A percentile compares a stretch with the other conserved stretches of the same genome.
phyloP scores from a whole-genome alignment of 176 grass and related monocot genomes.

The Carex myosuroides region DNA sequence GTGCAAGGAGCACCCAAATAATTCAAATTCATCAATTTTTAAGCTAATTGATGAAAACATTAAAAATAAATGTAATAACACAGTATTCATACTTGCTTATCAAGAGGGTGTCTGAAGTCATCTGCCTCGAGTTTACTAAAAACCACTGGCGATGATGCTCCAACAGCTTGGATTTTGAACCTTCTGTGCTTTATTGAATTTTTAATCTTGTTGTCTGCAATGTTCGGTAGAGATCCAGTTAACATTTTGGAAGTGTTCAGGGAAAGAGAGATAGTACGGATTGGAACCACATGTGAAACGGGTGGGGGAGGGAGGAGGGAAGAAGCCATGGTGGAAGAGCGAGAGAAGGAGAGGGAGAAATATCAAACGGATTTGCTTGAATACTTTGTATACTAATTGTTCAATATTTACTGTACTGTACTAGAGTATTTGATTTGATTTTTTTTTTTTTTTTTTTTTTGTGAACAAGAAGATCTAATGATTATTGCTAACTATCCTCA shows the following conservation, averaged over 20 bases:
- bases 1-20: background rate
- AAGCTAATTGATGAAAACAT: background rate
- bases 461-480: too few species aligned
- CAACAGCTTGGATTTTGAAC: slow-evolving; percentile 20
- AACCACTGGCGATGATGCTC: slow-evolving; percentile 22
- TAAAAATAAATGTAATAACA: background rate
- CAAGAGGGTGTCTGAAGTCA: slow-evolving; percentile 85
- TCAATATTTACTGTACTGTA: background rate
- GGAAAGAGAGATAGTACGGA: background rate
- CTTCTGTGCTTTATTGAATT: background rate
- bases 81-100: slow-evolving; percentile 50
- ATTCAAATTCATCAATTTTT: background rate
- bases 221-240: background rate
- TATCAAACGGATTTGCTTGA: background rate
- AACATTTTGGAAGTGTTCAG: background rate
- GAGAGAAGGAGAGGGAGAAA: background rate
- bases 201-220: background rate
- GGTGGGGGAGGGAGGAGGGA: slow-evolving; percentile 1
- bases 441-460: too few species aligned
- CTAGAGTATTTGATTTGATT: background rate
- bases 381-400: background rate
- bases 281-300: background rate
- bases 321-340: slow-evolving; percentile 2
- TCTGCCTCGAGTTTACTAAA: slow-evolving; percentile 65
- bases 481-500: background rate